Conservation (phyloP, 345 rosid genomes). For the Combretum micranthum region DNA sequence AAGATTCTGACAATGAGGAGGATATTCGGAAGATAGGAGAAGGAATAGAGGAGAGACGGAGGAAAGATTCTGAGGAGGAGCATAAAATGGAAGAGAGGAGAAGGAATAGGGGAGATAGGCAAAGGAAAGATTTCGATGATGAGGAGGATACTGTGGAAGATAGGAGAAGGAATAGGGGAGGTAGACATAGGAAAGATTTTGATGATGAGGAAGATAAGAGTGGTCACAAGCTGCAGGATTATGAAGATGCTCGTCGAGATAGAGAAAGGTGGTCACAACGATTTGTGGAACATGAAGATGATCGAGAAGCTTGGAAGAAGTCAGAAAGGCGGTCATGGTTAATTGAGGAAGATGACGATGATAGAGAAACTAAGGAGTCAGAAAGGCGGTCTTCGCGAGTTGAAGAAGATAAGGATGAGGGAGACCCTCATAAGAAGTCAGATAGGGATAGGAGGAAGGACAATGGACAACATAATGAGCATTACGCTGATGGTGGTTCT, state of each 20-base stretch:
- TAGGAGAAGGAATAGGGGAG: too few relatives aligned
- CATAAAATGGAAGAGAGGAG: too few relatives aligned
- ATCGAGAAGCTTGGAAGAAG: slow-evolving; percentile 10
- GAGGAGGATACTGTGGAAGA: too few relatives aligned
- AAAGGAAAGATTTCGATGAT: too few relatives aligned
- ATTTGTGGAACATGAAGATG: slow-evolving; percentile 22
- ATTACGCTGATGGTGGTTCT: too few relatives aligned
- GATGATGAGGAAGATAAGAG: slow-evolving; percentile 15
- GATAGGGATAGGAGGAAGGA: slow-evolving; percentile 22
- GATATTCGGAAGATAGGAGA: too few relatives aligned
- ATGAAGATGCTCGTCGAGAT: slow-evolving; percentile 11
- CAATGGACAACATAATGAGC: slow-evolving; percentile 4
- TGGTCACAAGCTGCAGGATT: slow-evolving; percentile 17
- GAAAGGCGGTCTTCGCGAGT: too few relatives aligned
- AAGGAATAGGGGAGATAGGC: too few relatives aligned
- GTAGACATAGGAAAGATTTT: slow-evolving; percentile 14
- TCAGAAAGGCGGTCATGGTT: slow-evolving; percentile 1
- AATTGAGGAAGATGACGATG: slow-evolving; percentile 15
- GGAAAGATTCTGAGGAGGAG: too few relatives aligned
- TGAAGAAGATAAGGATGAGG: slow-evolving; percentile 22
- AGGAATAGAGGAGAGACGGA: too few relatives aligned
- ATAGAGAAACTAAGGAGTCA: slow-evolving; percentile 16
- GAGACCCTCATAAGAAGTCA: slow-evolving; percentile 7
- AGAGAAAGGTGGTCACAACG: slow-evolving; percentile 21
- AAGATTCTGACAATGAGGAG: slow-evolving; percentile 10